These are phyloP conservation scores for Rhypophila decipiens DNA, from an alignment of 495 filamentous ascomycete species.

Conservation along the genomic window DNA sequence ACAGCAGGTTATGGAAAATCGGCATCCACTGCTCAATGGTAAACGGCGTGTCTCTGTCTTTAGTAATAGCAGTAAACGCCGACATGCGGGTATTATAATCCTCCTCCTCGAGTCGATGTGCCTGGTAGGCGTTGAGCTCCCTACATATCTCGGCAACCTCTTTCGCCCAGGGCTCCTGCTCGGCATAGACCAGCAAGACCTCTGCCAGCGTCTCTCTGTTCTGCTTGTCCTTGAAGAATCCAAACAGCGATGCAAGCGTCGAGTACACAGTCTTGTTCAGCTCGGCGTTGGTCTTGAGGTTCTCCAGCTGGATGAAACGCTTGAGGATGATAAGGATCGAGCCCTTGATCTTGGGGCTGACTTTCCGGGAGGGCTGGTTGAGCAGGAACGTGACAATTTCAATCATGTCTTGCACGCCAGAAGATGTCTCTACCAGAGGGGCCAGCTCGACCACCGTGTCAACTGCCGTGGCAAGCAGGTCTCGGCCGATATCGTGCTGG, in stretches of 20 bases:
- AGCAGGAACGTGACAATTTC: constrained; percentile 74
- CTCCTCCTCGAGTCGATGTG: constrained; percentile 65
- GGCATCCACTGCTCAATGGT: constrained; percentile 80
- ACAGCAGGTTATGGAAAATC: constrained; percentile 85
- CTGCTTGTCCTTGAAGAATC: constrained; percentile 73
- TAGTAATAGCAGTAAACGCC: constrained; percentile 71
- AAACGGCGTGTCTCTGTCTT: constrained; percentile 43
- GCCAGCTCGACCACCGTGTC: constrained; percentile 67
- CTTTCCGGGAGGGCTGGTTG: constrained; percentile 70
- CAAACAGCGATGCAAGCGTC: constrained; percentile 69
- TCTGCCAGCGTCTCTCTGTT: constrained; percentile 66
- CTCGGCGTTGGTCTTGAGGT: constrained; percentile 56
- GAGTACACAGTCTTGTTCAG: constrained; percentile 53
- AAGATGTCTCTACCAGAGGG: constrained; percentile 62
- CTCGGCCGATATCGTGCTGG: constrained; percentile 56
- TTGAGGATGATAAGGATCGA: constrained; percentile 68
- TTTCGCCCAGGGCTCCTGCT: constrained; percentile 50
- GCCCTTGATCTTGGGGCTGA: constrained; percentile 77
- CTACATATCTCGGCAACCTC: constrained; percentile 66
- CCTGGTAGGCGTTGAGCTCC: constrained; percentile 71
- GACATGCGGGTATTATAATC: constrained; percentile 76
- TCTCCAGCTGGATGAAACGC: constrained; percentile 59
- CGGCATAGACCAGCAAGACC: constrained; percentile 63
- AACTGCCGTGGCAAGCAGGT: constrained; percentile 69
- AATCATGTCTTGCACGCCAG: constrained; percentile 64